phyloP scores from a whole-genome alignment of 2,329 filamentous ascomycete species.

The Curvularia eragrostidis region DNA sequence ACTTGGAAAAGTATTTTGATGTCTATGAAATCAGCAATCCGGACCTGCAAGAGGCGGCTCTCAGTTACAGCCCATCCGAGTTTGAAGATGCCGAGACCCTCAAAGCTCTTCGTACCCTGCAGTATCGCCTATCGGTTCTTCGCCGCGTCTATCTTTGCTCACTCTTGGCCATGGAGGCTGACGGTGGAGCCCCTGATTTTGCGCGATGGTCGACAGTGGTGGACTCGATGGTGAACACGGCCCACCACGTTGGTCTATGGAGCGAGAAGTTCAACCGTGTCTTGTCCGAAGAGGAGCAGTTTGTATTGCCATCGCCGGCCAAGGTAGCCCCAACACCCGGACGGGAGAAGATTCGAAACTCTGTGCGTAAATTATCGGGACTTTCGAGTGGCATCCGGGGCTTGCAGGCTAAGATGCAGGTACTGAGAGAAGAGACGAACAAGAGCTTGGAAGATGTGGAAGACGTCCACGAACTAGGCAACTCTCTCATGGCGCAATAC shows the following conservation, averaged over 20 bases:
- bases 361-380: slow-evolving; percentile 85
- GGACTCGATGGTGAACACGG: slow-evolving; percentile 73
- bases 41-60: slow-evolving; percentile 54
- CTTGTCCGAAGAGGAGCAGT: slow-evolving; percentile 77
- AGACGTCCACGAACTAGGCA: slow-evolving; percentile 74
- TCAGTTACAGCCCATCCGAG: slow-evolving; percentile 67
- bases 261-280: slow-evolving; percentile 72
- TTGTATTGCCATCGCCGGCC: slow-evolving; percentile 60
- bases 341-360: slow-evolving; percentile 84
- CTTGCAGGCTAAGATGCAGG: slow-evolving; percentile 91
- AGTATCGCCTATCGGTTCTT: slow-evolving; percentile 77
- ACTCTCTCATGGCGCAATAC: slow-evolving; percentile 84
- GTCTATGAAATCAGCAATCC: slow-evolving; percentile 59
- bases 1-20: slow-evolving; percentile 91
- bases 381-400: slow-evolving; percentile 89
- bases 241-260: slow-evolving; percentile 65
- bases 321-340: slow-evolving; percentile 70
- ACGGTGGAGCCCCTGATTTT: slow-evolving; percentile 78
- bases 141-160: slow-evolving; percentile 88
- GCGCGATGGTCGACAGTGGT: slow-evolving; percentile 78
- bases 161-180: slow-evolving; percentile 84
- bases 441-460: slow-evolving; percentile 74
- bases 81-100: slow-evolving; percentile 79
- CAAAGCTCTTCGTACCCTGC: slow-evolving; percentile 71
- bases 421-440: slow-evolving; percentile 89